Evolutionary conservation across 805 yeast species (phyloP).

Genomic region (Starmerella apis): DNA sequence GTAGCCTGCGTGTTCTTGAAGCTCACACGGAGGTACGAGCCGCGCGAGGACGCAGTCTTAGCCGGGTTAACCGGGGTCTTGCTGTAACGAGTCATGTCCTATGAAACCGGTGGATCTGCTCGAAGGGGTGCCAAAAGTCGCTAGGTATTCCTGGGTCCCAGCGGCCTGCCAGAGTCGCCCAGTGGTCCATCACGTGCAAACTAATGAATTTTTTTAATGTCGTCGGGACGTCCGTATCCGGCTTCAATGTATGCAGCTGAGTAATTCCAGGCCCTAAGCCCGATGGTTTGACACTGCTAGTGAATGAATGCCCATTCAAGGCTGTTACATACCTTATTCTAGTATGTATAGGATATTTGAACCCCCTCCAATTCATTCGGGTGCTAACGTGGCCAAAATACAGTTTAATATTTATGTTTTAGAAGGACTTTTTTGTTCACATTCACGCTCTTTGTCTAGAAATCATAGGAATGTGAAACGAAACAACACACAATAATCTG

Average conservation of each 20-base stretch:
- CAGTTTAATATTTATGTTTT: too few relatives aligned
- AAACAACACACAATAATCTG: too few relatives aligned
- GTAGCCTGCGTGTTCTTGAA: slow-evolving; percentile 99
- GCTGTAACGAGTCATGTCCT: slow-evolving; percentile 96
- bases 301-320: too few relatives aligned
- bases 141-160: slow-evolving; percentile 5
- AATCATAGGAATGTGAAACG: too few relatives aligned
- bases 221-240: not conserved
- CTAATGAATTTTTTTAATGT: not conserved
- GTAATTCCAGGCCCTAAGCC: slow-evolving; percentile 2
- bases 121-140: slow-evolving; percentile 4
- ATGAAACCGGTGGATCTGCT: slow-evolving; percentile 7
- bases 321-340: too few relatives aligned
- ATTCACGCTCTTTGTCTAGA: too few relatives aligned
- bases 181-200: not conserved
- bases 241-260: not conserved
- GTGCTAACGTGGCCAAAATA: too few relatives aligned
- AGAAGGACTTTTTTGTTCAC: too few relatives aligned
- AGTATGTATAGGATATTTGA: too few relatives aligned
- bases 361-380: too few relatives aligned
- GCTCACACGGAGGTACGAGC: slow-evolving; percentile 97
- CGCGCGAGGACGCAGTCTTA: slow-evolving; percentile 98
- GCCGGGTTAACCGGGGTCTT: slow-evolving; percentile 99
- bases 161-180: slow-evolving; percentile 4
- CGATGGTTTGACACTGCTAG: not conserved